Conservation (phyloP, 768 basidiomycete genomes). For the Sporobolomyces phaffii region DNA sequence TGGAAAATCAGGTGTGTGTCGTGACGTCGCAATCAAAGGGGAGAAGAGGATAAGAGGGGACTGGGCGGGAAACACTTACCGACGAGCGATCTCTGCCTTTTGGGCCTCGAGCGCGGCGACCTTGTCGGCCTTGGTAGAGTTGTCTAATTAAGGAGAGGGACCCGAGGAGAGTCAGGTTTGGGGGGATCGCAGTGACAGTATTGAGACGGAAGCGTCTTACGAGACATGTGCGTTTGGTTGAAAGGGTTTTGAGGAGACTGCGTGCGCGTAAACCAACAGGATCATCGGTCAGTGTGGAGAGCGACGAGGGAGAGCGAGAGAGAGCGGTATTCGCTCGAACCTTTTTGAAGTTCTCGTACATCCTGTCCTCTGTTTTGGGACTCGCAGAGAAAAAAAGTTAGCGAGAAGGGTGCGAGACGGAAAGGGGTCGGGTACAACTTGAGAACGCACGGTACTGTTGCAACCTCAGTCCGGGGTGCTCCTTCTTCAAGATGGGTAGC, state of each 20-base stretch:
- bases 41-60: not conserved
- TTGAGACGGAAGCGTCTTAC: constrained; percentile 4
- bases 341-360: constrained; percentile 50
- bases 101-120: constrained; percentile 45
- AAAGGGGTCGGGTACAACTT: no score
- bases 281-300: no score
- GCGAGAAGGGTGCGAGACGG: no score
- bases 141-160: constrained; percentile 41
- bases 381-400: no score
- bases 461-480: constrained; percentile 49
- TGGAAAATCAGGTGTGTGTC: no score
- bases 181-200: not conserved
- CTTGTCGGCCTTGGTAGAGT: constrained; percentile 50
- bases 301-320: constrained; percentile 5
- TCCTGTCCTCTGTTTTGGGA: constrained; percentile 40
- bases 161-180: not conserved
- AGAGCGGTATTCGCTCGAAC: constrained; percentile 44
- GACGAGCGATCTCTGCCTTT: constrained; percentile 24
- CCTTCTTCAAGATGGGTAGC: constrained; percentile 47
- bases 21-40: no score
- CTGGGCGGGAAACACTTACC: not conserved
- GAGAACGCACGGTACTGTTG: constrained; percentile 47
- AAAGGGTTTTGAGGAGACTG: constrained; percentile 43
- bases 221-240: constrained; percentile 47
- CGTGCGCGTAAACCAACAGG: not conserved